Base-by-base conservation (phyloP, 768 basidiomycete genomes). In the Lanmaoa pseudosensibilis region DNA sequence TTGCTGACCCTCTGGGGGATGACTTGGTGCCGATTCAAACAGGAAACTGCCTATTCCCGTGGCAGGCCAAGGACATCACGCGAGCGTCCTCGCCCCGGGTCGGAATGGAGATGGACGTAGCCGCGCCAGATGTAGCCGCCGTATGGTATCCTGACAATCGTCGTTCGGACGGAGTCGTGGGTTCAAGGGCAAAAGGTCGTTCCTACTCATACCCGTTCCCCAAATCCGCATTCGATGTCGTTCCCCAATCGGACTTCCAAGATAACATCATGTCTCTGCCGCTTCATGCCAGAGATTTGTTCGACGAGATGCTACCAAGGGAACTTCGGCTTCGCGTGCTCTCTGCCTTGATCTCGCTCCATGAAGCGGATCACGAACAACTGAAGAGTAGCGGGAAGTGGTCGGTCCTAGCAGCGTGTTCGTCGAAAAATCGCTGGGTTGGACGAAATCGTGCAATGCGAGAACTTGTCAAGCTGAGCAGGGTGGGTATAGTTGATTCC, bases 401-500 rank as follows among this genome's bases (percentile, higher is more conserved):
- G 86, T 83, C 84, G 12, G 77, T 78, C 27, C 73, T 74, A 15
- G 85, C 78, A 57, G 90, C 92, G 0, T 74, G 78, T 3, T 84
- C 84, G 8, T 79, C 80, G 2, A 83, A 78, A 64, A 78, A 80
- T 52, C 83, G 81, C 63, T 94, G 91, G 89, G 80, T 88, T 12
- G 94, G 94, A 7, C 78, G 79, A 57, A 83, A 88, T 50, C 84
- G 79, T 61, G 94, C 89, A 2, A 68, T 89, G 49, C 75, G 88
- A 59, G 92, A 94, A 69, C 75, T 96, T 41, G 79, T 94, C 64
- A 89, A 82, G 71, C 65, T 94, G 53, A 85, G 86, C 69, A 80
- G 90, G 78, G 93, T 95, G 73, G 73, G 85, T 76, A 58, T 56
- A 61, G 10, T 57, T 39, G 45, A 48, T 52, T 67, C 37, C 47